Evolutionary conservation across 2,329 filamentous ascomycete species (phyloP).

Genomic region (Trichothecium sympodiale): DNA sequence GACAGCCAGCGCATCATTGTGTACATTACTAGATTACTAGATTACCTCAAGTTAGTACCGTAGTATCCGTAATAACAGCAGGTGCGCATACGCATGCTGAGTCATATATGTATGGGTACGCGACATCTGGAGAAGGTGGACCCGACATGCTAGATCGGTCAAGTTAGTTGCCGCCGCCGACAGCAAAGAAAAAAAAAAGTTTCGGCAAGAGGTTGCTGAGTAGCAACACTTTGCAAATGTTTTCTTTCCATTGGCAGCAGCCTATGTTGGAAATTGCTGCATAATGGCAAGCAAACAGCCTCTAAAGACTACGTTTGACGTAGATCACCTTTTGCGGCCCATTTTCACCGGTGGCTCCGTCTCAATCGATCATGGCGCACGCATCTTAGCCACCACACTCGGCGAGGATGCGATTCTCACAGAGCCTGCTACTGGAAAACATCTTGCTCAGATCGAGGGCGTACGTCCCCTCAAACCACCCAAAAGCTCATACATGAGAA

Average conservation of each 20-base stretch:
- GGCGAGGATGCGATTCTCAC: slow-evolving; percentile 87
- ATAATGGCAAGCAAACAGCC: slow-evolving; percentile 51
- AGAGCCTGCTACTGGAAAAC: slow-evolving; percentile 69
- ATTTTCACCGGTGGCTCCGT: slow-evolving; percentile 90
- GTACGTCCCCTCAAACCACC: slow-evolving; percentile 32
- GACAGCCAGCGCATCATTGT: no score
- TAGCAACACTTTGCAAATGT: no score
- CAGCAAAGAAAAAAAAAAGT: no score
- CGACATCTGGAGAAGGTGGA: no score
- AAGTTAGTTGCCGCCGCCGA: slow-evolving; percentile 1
- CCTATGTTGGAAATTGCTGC: neutral
- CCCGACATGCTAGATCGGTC: neutral
- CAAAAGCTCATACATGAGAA: neutral
- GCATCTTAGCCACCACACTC: slow-evolving; percentile 77
- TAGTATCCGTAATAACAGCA: no score
- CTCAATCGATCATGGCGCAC: slow-evolving; percentile 69
- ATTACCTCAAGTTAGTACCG: no score
- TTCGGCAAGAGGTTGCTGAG: neutral
- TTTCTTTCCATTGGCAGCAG: no score
- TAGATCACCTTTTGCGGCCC: slow-evolving; percentile 71
- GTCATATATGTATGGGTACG: no score
- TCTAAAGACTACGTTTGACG: slow-evolving; percentile 82
- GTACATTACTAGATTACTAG: no score
- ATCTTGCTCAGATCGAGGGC: slow-evolving; percentile 79
- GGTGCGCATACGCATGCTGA: no score